Conservation (phyloP, 306 rosid genomes). For the Trifolium fragiferum region DNA sequence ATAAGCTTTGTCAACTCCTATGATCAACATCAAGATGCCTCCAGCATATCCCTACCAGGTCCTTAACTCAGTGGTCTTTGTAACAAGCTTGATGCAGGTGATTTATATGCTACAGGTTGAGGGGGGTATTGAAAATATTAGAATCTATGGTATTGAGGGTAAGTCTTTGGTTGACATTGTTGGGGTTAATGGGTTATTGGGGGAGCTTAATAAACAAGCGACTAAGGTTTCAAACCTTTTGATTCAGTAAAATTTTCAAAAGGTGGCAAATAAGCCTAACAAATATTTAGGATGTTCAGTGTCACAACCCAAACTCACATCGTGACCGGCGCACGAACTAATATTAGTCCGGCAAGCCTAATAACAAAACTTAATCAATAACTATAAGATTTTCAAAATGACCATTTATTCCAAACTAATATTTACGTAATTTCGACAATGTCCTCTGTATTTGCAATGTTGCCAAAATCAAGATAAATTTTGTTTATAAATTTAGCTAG, state of each 20-base stretch:
- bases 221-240: neutral
- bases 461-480: no score
- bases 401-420: no score
- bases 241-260: neutral
- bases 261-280: conserved; percentile 3
- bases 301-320: no score
- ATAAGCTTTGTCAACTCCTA: neutral
- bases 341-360: no score
- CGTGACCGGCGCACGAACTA: no score
- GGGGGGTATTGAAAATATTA: neutral
- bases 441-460: no score
- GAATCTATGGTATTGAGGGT: neutral
- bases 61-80: neutral
- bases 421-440: no score
- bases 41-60: neutral
- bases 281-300: conserved; percentile 1
- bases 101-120: neutral
- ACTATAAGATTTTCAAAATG: no score
- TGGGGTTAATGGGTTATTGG: conserved; percentile 2
- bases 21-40: neutral
- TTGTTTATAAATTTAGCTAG: no score
- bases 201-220: neutral
- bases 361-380: no score
- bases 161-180: neutral
- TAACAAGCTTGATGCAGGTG: neutral